Evolutionary conservation across 2,329 filamentous ascomycete species (phyloP).

Genomic region (Fusarium zealandicum): DNA sequence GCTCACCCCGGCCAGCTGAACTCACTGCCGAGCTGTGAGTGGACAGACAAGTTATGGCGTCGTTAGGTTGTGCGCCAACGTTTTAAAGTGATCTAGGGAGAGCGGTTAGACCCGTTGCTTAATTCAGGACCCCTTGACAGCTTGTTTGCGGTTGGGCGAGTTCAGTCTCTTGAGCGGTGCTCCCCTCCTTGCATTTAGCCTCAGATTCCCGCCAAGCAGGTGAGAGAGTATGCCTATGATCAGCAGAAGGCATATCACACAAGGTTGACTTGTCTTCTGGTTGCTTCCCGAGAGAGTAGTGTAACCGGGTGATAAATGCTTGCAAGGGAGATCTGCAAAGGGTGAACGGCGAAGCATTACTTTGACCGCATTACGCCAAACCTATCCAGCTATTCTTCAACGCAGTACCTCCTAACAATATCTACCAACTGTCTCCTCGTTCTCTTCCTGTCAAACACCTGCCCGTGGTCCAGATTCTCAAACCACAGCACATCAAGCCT

Average conservation of each 20-base stretch:
- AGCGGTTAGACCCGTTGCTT: background rate
- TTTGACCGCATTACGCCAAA: too few species aligned
- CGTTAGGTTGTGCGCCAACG: conserved; percentile 23
- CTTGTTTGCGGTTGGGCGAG: background rate
- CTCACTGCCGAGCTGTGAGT: conserved; percentile 12
- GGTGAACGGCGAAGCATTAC: too few species aligned
- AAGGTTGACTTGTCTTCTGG: too few species aligned
- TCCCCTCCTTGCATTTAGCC: too few species aligned
- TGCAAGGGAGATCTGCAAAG: too few species aligned
- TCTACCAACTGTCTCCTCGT: conserved; percentile 45
- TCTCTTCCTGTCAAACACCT: conserved; percentile 55
- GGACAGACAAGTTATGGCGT: background rate
- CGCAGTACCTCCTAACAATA: conserved; percentile 35
- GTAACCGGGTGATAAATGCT: too few species aligned
- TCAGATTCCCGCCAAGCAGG: too few species aligned
- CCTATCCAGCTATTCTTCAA: too few species aligned
- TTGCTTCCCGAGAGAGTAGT: too few species aligned
- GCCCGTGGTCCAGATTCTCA: conserved; percentile 62
- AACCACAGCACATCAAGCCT: conserved; percentile 62
- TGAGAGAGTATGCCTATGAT: too few species aligned
- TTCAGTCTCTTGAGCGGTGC: too few species aligned
- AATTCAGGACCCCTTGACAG: background rate
- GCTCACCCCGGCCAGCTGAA: conserved; percentile 26
- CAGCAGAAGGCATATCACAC: too few species aligned
- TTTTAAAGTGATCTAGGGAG: background rate